phyloP scores from a whole-genome alignment of 75 land plant species.

The Sequoia sempervirens region DNA sequence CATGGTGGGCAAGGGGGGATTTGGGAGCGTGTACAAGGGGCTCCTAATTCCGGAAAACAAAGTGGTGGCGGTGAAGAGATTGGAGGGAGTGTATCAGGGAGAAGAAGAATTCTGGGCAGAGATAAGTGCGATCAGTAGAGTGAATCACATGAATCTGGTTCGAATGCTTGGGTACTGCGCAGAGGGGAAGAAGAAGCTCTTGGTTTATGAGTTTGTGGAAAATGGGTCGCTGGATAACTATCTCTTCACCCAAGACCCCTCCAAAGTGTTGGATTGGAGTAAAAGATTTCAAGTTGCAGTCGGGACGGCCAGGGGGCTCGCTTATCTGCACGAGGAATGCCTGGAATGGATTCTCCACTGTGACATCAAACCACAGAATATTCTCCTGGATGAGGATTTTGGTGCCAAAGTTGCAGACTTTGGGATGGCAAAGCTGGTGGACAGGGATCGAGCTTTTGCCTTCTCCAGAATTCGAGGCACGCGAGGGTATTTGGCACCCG shows the following conservation, averaged over 20 bases:
- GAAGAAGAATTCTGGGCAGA: neutral
- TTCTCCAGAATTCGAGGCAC: constrained; percentile 57
- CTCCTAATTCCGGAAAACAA: neutral
- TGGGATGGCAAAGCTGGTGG: neutral
- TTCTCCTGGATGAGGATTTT: no score
- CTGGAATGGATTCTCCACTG: no score
- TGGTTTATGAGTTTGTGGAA: neutral
- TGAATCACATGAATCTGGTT: constrained; percentile 48
- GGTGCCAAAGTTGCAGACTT: no score
- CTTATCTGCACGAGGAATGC: constrained; percentile 28
- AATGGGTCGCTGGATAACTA: neutral
- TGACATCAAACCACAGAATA: no score
- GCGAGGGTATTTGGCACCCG: constrained; percentile 75
- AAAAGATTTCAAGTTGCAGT: constrained; percentile 18
- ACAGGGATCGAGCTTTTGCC: constrained; percentile 32
- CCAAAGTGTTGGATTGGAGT: constrained; percentile 23
- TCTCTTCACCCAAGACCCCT: neutral
- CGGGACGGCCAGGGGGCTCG: constrained; percentile 29
- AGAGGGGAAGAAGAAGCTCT: constrained; percentile 25
- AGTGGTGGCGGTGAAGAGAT: neutral
- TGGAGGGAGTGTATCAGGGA: neutral
- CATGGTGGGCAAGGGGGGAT: constrained; percentile 25
- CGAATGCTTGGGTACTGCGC: neutral
- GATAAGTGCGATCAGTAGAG: constrained; percentile 14
- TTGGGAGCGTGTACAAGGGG: neutral